Evolutionary conservation across 2,329 filamentous ascomycete species (phyloP).

Genomic region (Pestalotiopsis sp.): DNA sequence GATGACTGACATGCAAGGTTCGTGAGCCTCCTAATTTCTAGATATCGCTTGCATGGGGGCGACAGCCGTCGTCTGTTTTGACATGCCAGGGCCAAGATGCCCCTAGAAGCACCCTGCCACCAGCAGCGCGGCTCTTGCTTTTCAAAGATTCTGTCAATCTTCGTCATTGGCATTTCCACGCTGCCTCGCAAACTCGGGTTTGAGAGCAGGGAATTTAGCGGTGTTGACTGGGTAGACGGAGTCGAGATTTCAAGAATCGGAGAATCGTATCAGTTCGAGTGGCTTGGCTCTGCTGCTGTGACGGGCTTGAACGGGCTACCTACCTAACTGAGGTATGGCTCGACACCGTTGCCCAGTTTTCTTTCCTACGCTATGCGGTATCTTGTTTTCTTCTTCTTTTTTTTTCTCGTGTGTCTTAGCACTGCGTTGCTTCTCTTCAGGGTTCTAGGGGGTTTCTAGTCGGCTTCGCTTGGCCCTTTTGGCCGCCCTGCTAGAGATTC

Average conservation of each 20-base stretch:
- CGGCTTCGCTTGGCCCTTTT: not conserved
- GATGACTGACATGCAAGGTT: not conserved
- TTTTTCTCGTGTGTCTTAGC: not conserved
- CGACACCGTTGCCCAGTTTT: not conserved
- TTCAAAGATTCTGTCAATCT: not conserved
- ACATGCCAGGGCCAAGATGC: not conserved
- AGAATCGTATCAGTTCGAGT: not conserved
- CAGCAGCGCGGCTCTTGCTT: not conserved
- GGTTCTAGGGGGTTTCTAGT: constrained; percentile 9
- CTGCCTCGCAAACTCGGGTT: not conserved
- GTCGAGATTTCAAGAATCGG: not conserved
- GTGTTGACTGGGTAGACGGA: not conserved
- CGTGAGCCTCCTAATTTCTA: not conserved
- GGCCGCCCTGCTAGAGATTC: constrained; percentile 7
- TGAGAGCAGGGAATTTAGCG: not conserved
- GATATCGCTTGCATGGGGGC: not conserved
- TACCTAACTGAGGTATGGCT: not conserved
- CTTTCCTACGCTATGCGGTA: not conserved
- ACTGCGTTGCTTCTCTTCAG: not conserved
- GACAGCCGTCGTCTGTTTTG: not conserved
- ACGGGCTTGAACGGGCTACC: not conserved
- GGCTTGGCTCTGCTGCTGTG: not conserved
- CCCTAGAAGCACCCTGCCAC: too few species aligned
- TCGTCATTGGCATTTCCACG: not conserved
- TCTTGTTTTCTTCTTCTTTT: not conserved